A percentile compares a stretch with the other conserved stretches of the same genome.
phyloP scores from a whole-genome alignment of 2,329 filamentous ascomycete species.

The Hymenoscyphus repandus region DNA sequence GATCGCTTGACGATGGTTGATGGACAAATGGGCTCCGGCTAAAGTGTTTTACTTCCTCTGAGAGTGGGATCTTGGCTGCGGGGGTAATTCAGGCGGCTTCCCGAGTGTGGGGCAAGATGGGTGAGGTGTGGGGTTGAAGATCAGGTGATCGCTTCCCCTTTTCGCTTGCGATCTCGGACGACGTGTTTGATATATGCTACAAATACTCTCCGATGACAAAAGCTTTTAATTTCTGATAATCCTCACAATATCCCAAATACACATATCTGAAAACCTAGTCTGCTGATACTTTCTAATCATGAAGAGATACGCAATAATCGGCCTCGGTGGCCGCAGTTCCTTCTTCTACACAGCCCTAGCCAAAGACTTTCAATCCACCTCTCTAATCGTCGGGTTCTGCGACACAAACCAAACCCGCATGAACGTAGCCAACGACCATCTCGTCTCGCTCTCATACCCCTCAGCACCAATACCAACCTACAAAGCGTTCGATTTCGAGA shows the following conservation, averaged over 20 bases:
- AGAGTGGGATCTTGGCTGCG: neutral
- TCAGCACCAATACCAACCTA: conserved; percentile 48
- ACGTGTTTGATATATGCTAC: neutral
- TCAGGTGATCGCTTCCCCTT: neutral
- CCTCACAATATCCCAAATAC: no score
- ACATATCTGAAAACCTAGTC: no score
- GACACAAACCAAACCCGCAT: conserved; percentile 57
- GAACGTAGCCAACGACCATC: conserved; percentile 47
- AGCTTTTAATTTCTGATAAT: neutral
- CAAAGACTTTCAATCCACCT: conserved; percentile 44
- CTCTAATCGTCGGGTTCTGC: conserved; percentile 50
- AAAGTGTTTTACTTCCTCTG: neutral
- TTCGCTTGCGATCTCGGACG: neutral
- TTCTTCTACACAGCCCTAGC: conserved; percentile 58
- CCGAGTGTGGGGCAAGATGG: conserved; percentile 7
- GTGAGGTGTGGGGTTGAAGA: neutral
- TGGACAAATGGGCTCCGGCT: conserved; percentile 9
- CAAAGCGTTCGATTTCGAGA: conserved; percentile 49
- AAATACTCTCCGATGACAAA: no score
- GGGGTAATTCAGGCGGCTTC: conserved; percentile 3
- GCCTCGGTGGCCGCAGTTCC: conserved; percentile 52
- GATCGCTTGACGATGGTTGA: conserved; percentile 3
- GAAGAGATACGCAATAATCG: conserved; percentile 48
- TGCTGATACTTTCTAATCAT: neutral
- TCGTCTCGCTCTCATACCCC: conserved; percentile 37